A percentile compares a stretch with the other conserved stretches of the same genome.
phyloP scores from a whole-genome alignment of 805 yeast species.

The Candida sonorensis region DNA sequence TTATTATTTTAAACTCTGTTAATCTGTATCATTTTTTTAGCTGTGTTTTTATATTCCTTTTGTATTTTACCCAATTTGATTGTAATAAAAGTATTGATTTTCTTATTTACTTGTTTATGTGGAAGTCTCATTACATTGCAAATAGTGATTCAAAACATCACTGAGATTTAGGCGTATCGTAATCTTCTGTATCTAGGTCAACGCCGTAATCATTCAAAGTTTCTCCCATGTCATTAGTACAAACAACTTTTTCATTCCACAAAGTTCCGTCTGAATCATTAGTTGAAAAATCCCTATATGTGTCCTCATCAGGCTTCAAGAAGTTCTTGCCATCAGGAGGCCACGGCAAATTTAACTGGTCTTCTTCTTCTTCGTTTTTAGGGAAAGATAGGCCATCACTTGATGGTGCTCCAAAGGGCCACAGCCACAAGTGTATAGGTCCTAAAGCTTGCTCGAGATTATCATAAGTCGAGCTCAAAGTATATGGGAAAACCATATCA shows the following conservation, averaged over 20 bases:
- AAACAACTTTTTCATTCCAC: conserved; percentile 28
- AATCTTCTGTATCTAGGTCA: conserved; percentile 55
- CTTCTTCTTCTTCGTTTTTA: conserved; percentile 51
- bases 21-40: background rate
- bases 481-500: conserved; percentile 80
- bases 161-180: conserved; percentile 8
- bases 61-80: too few relatives aligned
- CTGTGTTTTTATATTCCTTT: background rate
- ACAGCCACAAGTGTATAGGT: conserved; percentile 54
- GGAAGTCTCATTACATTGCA: too few relatives aligned
- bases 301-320: too few relatives aligned
- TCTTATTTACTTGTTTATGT: too few relatives aligned
- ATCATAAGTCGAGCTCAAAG: conserved; percentile 45
- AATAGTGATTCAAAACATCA: background rate
- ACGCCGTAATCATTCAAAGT: conserved; percentile 81
- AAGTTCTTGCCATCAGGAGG: conserved; percentile 98
- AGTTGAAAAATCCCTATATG: too few relatives aligned
- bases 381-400: conserved; percentile 55
- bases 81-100: too few relatives aligned
- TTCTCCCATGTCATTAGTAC: conserved; percentile 84
- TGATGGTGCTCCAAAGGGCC: conserved; percentile 62
- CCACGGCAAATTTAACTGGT: conserved; percentile 73
- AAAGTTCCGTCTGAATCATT: too few relatives aligned
- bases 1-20: too few relatives aligned
- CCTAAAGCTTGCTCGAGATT: conserved; percentile 57